Base-by-base conservation (phyloP, 2,329 filamentous ascomycete species). In the Camptophora hylomeconis region DNA sequence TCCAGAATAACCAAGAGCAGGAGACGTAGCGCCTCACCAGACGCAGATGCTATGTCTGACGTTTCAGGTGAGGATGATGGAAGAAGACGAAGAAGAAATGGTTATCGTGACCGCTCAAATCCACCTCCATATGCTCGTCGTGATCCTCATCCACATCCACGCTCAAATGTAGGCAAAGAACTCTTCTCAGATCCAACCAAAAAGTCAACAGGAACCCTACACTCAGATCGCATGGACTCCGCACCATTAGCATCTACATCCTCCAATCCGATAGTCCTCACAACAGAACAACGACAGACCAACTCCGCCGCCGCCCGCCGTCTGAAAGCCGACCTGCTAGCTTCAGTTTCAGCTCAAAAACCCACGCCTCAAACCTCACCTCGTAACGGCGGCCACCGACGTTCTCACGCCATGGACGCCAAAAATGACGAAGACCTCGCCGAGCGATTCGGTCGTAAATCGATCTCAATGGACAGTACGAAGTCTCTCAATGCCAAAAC, bases 11-110 rank as follows among this genome's bases (percentile, higher is more conserved):
- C 47, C 14, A 48, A 42, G 12, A 37, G 39, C 25, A 63, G 71
- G 24, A 58, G 69, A 42, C 65, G 72, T 38, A 75, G 69, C 47
- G 70, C 70, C 11, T 75, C 71, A 5, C 72, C 72, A 20, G 56
- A 63, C 28, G 59, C 63, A 10, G 54, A 67, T 25, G 52, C 59
- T 40, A 50, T 56, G 17, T 45, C 46, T 18, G 49, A 49, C 17
- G n/a, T n/a, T n/a, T 49, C 48, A 17, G 43, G 46, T n/a, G 49
- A 53, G n/a, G 39, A 41, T 13, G 42, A 44, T 36, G 16, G 20
- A 10, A 57, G 47, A 31, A 50, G 44, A 39, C 56, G 48, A 34
- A 58, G 46, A 12, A 47, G 47, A 32, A 46, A 52, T 30, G 47
- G 49, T 7, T 61, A 61, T 39, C 53, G 57, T 12, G 52, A 60